phyloP scores from a whole-genome alignment of 176 grass and related monocot species.

The Oryza nivara region DNA sequence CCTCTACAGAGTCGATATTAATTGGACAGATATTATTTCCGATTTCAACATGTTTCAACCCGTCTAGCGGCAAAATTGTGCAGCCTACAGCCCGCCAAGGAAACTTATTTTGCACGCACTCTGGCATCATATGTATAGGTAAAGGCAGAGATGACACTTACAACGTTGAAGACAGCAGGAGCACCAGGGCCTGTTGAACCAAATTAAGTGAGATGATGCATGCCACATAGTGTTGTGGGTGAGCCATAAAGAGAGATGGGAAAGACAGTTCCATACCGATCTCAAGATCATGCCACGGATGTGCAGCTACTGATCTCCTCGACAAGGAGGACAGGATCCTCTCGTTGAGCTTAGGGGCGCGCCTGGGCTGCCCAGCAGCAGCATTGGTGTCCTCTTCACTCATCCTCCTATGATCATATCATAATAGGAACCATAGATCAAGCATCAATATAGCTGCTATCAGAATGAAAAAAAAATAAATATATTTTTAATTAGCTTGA shows the following conservation, averaged over 20 bases:
- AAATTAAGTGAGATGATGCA: slow-evolving; percentile 1
- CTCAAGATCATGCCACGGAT: slow-evolving; percentile 96
- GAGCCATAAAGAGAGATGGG: background rate
- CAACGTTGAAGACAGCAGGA: slow-evolving; percentile 79
- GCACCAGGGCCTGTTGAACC: slow-evolving; percentile 61
- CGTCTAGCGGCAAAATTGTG: background rate
- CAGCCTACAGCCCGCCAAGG: background rate
- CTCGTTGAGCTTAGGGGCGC: slow-evolving; percentile 73
- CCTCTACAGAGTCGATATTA: background rate
- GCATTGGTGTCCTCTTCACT: slow-evolving; percentile 40
- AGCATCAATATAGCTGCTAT: background rate
- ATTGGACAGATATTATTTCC: background rate
- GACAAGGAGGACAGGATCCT: slow-evolving; percentile 90
- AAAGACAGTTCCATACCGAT: slow-evolving; percentile 45
- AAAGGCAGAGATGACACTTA: slow-evolving; percentile 46
- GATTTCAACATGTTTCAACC: background rate
- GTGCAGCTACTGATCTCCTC: slow-evolving; percentile 86
- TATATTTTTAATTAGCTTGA: too few relatives aligned
- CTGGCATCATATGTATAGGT: background rate
- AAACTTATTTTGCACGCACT: background rate
- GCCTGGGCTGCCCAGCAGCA: slow-evolving; percentile 27
- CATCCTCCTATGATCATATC: slow-evolving; percentile 40
- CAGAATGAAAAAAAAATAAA: background rate
- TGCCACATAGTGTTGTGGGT: background rate
- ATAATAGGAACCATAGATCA: slow-evolving; percentile 10